These are phyloP conservation scores for Zymoseptoria crescenta DNA, from an alignment of 2,329 filamentous ascomycete genomes.

Conservation along the genomic window DNA sequence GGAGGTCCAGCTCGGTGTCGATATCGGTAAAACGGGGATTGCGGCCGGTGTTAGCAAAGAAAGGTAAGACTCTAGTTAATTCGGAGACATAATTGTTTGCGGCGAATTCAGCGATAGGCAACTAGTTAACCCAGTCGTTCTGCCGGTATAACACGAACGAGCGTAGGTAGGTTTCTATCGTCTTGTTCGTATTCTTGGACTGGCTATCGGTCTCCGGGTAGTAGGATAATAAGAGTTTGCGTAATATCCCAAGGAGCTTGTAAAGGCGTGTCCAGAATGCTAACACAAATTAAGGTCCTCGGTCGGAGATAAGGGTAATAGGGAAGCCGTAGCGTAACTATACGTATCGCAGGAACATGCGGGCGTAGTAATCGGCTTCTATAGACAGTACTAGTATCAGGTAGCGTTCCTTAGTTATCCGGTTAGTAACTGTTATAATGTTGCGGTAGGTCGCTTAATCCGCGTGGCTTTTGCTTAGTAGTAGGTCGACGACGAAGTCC, in stretches of 20 bases:
- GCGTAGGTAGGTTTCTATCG: background rate
- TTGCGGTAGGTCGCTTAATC: background rate
- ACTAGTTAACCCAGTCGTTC: constrained; percentile 1
- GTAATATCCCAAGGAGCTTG: background rate
- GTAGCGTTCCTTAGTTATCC: constrained; percentile 1
- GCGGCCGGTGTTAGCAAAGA: background rate
- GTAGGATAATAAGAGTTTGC: background rate
- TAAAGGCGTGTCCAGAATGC: background rate
- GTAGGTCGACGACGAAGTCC: background rate
- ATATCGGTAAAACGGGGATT: background rate
- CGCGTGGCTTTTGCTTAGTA: background rate
- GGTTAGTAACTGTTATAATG: background rate
- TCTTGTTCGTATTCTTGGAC: background rate
- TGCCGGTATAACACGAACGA: background rate
- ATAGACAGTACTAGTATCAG: background rate
- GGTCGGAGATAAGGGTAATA: background rate
- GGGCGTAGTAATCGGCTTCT: background rate
- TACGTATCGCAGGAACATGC: background rate
- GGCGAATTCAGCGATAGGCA: background rate
- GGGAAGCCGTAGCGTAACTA: background rate
- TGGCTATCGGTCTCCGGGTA: constrained; percentile 1
- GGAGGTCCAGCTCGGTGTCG: background rate
- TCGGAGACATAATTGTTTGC: too few relatives aligned
- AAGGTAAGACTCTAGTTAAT: background rate
- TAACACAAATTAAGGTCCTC: background rate